phyloP scores from a whole-genome alignment of 1,284 basidiomycete species.

The Ceratobasidium sp. region DNA sequence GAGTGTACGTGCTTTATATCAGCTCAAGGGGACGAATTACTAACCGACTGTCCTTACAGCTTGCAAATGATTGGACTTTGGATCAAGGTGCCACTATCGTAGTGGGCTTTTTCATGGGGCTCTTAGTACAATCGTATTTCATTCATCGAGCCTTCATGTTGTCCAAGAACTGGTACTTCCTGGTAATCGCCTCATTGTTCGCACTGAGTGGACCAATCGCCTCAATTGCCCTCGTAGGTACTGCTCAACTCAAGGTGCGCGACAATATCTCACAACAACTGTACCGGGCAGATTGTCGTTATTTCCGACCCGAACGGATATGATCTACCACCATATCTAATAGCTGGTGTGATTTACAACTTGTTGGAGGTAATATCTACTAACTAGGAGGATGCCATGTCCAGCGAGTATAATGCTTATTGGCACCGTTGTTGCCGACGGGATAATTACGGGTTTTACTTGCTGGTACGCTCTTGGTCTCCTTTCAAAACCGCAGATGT shows the following conservation, averaged over 20 bases:
- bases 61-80: not conserved
- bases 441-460: constrained; percentile 29
- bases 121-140: constrained; percentile 32
- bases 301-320: not conserved
- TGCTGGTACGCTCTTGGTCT: constrained; percentile 11
- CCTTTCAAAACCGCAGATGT: not conserved
- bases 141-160: constrained; percentile 24
- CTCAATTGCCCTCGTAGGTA: constrained; percentile 29
- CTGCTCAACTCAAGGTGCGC: not conserved
- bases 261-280: not conserved
- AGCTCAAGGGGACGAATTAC: not conserved
- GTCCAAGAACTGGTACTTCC: constrained; percentile 37
- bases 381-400: not conserved
- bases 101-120: constrained; percentile 30
- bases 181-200: constrained; percentile 5
- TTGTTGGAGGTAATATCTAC: not conserved
- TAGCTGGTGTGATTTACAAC: not conserved
- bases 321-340: not conserved
- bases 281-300: not conserved
- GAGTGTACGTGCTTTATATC: constrained; percentile 2
- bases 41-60: not conserved
- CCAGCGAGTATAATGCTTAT: constrained; percentile 31
- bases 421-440: constrained; percentile 32
- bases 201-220: constrained; percentile 16
- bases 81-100: constrained; percentile 26